These are phyloP conservation scores for Lentinula guzmanii DNA, from an alignment of 768 basidiomycete species.

Conservation along the genomic window DNA sequence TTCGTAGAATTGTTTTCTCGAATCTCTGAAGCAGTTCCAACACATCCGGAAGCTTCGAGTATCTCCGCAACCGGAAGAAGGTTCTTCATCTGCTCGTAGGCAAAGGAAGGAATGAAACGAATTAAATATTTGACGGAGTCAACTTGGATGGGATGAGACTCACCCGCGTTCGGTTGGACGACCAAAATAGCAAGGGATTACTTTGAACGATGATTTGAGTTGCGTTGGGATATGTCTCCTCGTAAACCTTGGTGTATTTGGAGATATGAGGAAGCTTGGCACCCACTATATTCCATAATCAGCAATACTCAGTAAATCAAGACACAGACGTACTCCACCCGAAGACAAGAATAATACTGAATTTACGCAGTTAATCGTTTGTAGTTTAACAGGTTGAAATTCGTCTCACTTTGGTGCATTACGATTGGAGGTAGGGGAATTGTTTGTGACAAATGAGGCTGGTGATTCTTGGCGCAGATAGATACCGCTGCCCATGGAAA, in stretches of 20 bases:
- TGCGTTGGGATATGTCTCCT: conserved; percentile 34
- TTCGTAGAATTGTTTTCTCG: conserved; percentile 14
- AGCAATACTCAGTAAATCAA: neutral
- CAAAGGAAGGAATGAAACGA: neutral
- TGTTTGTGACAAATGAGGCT: neutral
- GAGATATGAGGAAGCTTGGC: conserved; percentile 36
- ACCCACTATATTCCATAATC: conserved; percentile 26
- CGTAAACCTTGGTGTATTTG: conserved; percentile 38
- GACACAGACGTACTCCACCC: conserved; percentile 36
- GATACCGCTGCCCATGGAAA: neutral
- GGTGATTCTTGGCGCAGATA: neutral
- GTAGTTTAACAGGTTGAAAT: neutral
- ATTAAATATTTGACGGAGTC: neutral
- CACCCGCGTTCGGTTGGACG: conserved; percentile 23
- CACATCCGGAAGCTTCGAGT: conserved; percentile 28
- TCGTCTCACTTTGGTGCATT: neutral
- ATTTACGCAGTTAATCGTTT: neutral
- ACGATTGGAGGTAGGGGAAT: neutral
- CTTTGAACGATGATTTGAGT: conserved; percentile 35
- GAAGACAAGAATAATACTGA: conserved; percentile 28
- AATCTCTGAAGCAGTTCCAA: conserved; percentile 8
- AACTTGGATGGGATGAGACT: conserved; percentile 6
- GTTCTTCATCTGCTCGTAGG: conserved; percentile 17
- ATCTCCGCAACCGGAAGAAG: conserved; percentile 30
- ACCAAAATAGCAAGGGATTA: conserved; percentile 29